phyloP scores from a whole-genome alignment of 78 protist species.

The Emiliania huxleyi region DNA sequence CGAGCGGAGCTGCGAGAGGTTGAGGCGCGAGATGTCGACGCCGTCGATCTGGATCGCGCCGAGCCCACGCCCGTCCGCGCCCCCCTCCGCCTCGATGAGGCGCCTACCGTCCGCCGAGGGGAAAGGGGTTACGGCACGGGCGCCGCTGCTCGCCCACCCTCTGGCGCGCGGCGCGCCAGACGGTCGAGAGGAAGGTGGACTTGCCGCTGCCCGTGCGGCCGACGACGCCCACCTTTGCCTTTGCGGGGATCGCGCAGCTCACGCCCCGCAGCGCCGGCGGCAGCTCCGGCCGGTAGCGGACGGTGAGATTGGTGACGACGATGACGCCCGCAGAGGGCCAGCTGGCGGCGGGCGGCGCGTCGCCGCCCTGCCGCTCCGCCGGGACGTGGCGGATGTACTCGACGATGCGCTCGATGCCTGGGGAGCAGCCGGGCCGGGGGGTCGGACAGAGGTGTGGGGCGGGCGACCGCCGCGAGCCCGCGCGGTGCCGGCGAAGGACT shows the following conservation, averaged over 20 bases:
- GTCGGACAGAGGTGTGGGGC: too few relatives aligned
- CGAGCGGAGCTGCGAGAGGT: slow-evolving; percentile 66
- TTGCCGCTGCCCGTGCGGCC: slow-evolving; percentile 66
- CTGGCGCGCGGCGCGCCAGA: too few relatives aligned
- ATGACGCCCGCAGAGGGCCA: slow-evolving; percentile 43
- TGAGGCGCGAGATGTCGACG: slow-evolving; percentile 58
- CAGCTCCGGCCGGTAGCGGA: slow-evolving; percentile 48
- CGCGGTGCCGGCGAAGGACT: background rate
- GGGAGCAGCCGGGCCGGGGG: too few relatives aligned
- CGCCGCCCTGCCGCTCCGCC: background rate
- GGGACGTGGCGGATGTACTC: background rate
- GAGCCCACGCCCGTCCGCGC: background rate
- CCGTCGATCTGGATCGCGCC: slow-evolving; percentile 55
- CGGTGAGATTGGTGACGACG: background rate
- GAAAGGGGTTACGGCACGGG: too few relatives aligned
- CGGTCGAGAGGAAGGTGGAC: slow-evolving; percentile 27
- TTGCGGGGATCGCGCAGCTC: background rate
- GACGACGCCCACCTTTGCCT: slow-evolving; percentile 51
- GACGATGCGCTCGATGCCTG: background rate
- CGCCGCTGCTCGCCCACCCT: too few relatives aligned
- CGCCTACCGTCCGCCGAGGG: too few relatives aligned
- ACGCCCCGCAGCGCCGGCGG: background rate
- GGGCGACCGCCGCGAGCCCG: too few relatives aligned
- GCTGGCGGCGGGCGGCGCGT: background rate
- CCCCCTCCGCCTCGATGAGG: slow-evolving; percentile 35